Conservation (phyloP, 2,329 filamentous ascomycete genomes). For the Fusarium pseudocircinatum region DNA sequence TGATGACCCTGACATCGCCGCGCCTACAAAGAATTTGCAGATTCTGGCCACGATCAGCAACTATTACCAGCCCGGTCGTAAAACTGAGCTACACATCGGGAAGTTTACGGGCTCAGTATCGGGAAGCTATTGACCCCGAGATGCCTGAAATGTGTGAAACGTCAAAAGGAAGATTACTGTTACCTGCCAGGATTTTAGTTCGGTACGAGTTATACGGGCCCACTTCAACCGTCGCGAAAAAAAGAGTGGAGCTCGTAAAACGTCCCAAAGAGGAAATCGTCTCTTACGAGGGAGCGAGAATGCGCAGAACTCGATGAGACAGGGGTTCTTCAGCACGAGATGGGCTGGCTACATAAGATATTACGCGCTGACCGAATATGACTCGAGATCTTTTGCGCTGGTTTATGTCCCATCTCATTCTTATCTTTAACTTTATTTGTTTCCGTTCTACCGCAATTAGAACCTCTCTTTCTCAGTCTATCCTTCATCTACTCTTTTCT, state of each 20-base stretch:
- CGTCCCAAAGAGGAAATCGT: slow-evolving; percentile 23
- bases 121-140: neutral
- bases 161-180: neutral
- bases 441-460: neutral
- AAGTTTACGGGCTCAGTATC: neutral
- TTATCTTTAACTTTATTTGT: neutral
- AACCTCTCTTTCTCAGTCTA: neutral
- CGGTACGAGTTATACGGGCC: neutral
- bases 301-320: neutral
- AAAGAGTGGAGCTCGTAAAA: slow-evolving; percentile 26
- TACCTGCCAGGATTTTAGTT: neutral
- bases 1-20: neutral
- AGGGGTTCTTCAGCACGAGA: neutral
- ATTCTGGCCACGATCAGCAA: neutral
- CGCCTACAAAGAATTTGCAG: neutral
- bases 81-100: fast-evolving
- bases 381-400: neutral
- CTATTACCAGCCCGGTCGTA: fast-evolving
- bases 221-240: neutral
- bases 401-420: neutral
- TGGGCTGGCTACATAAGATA: neutral
- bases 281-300: slow-evolving; percentile 15
- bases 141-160: neutral
- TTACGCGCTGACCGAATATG: neutral
- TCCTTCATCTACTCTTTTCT: neutral